Evolutionary conservation across 1,284 basidiomycete species (phyloP).

Genomic region (Marasmius fiardii): DNA sequence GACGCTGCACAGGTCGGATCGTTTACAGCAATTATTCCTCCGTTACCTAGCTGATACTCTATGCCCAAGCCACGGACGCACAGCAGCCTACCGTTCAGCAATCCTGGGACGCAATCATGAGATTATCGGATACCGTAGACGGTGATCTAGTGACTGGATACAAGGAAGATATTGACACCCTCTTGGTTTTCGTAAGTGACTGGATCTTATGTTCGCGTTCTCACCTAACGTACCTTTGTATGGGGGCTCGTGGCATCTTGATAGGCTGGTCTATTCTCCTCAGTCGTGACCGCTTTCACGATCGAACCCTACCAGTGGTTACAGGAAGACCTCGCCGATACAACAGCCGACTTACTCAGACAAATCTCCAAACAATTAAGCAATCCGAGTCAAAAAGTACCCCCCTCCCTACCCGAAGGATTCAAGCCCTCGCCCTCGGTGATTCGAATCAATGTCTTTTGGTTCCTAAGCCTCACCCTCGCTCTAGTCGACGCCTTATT

Average conservation of each 20-base stretch:
- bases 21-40: too few relatives aligned
- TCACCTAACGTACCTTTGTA: background rate
- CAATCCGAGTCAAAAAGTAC: too few relatives aligned
- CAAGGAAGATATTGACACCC: background rate
- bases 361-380: background rate
- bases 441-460: conserved; percentile 8
- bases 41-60: too few relatives aligned
- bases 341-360: background rate
- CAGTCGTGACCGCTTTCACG: background rate
- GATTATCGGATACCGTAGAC: background rate
- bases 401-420: too few relatives aligned
- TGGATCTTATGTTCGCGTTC: too few relatives aligned
- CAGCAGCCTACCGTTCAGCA: background rate
- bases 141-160: background rate
- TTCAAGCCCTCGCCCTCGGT: background rate
- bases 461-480: conserved; percentile 12
- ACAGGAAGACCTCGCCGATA: background rate
- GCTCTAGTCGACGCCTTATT: conserved; percentile 3
- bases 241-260: background rate
- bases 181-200: background rate
- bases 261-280: background rate
- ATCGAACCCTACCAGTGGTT: background rate
- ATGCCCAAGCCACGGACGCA: too few relatives aligned
- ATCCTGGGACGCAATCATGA: background rate
- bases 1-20: too few relatives aligned